Percentiles rank a stretch among this genome's conserved stretches.
Evolutionary conservation across 306 rosid species (phyloP).

Genomic region (Prosopis cineraria): DNA sequence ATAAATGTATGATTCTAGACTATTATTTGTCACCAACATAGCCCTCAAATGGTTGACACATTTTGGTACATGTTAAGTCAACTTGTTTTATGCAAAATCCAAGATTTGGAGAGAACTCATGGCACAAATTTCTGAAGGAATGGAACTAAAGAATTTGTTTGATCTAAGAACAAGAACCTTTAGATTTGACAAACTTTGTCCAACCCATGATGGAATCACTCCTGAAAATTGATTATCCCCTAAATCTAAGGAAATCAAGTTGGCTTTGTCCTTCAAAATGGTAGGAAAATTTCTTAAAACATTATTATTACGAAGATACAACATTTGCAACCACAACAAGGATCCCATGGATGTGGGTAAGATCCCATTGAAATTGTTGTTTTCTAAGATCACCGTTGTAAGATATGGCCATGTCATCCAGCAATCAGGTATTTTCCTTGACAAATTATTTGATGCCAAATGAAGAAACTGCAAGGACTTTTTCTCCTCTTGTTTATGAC

Average conservation of each 20-base stretch:
- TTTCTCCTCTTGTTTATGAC: background rate
- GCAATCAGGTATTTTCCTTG: background rate
- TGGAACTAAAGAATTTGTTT: constrained; percentile 13
- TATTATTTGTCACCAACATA: background rate
- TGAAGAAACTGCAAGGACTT: background rate
- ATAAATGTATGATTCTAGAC: background rate
- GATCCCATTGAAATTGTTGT: background rate
- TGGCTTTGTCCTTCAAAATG: background rate
- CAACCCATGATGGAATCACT: constrained; percentile 21
- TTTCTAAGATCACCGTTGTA: background rate
- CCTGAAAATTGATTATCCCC: background rate
- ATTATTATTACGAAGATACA: background rate
- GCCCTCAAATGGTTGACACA: constrained; percentile 33
- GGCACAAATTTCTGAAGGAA: constrained; percentile 29
- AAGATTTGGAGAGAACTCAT: constrained; percentile 18
- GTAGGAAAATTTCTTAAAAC: background rate
- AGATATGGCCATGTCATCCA: background rate
- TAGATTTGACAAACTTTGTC: constrained; percentile 9
- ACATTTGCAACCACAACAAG: background rate
- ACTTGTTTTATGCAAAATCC: constrained; percentile 25
- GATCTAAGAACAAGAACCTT: too few species aligned
- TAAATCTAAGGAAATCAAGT: background rate
- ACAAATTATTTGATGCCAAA: background rate
- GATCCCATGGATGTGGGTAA: background rate
- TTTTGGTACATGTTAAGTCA: constrained; percentile 19